Base-by-base conservation (phyloP, 257 asterid species). In the Linderniella brevidens region DNA sequence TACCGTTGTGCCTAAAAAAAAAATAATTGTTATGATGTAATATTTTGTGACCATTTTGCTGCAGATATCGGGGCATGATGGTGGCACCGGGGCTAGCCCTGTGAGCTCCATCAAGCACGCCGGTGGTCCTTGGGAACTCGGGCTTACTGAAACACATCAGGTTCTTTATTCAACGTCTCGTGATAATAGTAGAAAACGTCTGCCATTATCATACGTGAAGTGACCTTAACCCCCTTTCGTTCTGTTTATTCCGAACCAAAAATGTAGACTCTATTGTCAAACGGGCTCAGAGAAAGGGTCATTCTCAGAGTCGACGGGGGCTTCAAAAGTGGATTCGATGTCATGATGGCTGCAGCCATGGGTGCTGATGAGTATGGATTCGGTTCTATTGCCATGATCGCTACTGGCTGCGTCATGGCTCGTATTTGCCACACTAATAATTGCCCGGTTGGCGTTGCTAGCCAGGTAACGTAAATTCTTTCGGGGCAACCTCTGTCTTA, bases 91-190 rank as follows among this genome's bases (percentile, higher is more conserved):
- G 53, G 98, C 98, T 47, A 90, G 98, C 66, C 98, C 98, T 10
- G 79, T 90, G 45, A 90, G 98, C 73, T 90, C 98, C 57, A 90
- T 90, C 68, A 90, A 90, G 71, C 98, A 90, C 69, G 98, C 98
- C 57, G 98, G 98, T 77, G 98, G 98, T 66, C 98, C 98, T 52
- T 90, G 98, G 98, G 98, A 90, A 65, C 98, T 90, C 56, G 98
- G 98, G 60, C 79, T 90, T 48, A 85, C 98, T 8, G 98, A 90
- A 78, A 76, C 98, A 2, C 81, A 90, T 61, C 96, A 90, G 98
- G 98, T 90, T 68, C 58, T 15, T 44, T 41, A 58, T 46, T 16
- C 57, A 17, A 8, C 13, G 35, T 37, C 35, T 20, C 17, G 12
- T 25, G 32, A 25, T 25, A 6, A 25, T 25, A 25, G 32, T 25